A percentile compares a stretch with the other conserved stretches of the same genome.
phyloP scores from a whole-genome alignment of 495 filamentous ascomycete species.

The Aspergillus nanangensis region DNA sequence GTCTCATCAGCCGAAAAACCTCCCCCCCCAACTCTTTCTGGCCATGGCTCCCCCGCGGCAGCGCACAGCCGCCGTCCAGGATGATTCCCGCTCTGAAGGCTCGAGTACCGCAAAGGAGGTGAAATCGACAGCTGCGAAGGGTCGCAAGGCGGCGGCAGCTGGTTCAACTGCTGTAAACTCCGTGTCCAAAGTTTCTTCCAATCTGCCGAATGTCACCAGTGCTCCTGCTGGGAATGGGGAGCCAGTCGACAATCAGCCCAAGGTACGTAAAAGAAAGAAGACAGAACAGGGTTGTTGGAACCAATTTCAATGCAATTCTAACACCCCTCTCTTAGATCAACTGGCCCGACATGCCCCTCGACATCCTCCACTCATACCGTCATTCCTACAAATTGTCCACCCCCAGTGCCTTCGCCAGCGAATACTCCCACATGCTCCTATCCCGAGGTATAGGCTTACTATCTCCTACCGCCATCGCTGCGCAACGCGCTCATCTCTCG shows the following conservation, averaged over 20 bases:
- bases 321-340: conserved; percentile 50
- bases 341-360: conserved; percentile 68
- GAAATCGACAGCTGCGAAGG: conserved; percentile 27
- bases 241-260: conserved; percentile 24
- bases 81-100: conserved; percentile 53
- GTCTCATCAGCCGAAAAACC: background rate
- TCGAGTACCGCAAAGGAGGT: conserved; percentile 49
- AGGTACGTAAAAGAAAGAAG: conserved; percentile 20
- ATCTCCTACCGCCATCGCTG: conserved; percentile 42
- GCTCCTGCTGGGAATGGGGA: conserved; percentile 27
- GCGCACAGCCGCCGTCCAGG: conserved; percentile 35
- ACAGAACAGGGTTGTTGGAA: background rate
- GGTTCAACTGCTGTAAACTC: conserved; percentile 2
- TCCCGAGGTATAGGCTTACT: conserved; percentile 64
- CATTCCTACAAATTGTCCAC: conserved; percentile 70
- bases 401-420: conserved; percentile 62
- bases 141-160: conserved; percentile 27
- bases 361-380: conserved; percentile 75
- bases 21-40: background rate
- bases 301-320: conserved; percentile 3
- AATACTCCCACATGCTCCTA: conserved; percentile 68
- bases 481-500: conserved; percentile 30
- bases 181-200: conserved; percentile 7
- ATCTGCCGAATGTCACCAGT: conserved; percentile 30
- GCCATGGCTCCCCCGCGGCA: conserved; percentile 46